Evolutionary conservation across 768 basidiomycete genomes (phyloP).

Genomic region (Hydnomerulius pinastri): DNA sequence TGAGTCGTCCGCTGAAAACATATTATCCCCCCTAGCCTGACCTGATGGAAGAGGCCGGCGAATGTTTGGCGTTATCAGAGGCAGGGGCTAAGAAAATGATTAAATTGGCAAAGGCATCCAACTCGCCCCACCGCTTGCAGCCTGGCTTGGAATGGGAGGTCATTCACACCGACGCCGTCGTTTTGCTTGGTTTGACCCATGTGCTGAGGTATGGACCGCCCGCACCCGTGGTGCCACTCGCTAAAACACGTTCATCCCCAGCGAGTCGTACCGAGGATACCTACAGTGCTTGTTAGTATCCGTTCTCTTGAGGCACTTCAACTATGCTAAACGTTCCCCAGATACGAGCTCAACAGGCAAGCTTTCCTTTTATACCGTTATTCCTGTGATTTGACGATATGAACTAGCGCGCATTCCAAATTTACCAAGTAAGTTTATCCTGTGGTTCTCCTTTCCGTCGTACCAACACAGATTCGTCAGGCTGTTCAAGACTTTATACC

Average conservation of each 20-base stretch:
- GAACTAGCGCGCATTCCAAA: slow-evolving; percentile 61
- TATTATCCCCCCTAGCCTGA: slow-evolving; percentile 41
- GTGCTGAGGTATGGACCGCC: slow-evolving; percentile 56
- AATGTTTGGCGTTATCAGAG: slow-evolving; percentile 58
- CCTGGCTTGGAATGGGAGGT: slow-evolving; percentile 78
- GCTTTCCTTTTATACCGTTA: slow-evolving; percentile 10
- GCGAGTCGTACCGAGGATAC: slow-evolving; percentile 79
- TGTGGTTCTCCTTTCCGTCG: background rate
- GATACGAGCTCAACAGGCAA: slow-evolving; percentile 58
- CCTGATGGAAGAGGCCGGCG: slow-evolving; percentile 63
- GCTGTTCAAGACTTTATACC: slow-evolving; percentile 68
- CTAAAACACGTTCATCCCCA: slow-evolving; percentile 25
- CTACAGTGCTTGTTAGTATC: slow-evolving; percentile 68
- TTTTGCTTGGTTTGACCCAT: slow-evolving; percentile 69
- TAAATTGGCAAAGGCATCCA: slow-evolving; percentile 37
- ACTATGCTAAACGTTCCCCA: slow-evolving; percentile 20
- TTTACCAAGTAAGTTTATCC: slow-evolving; percentile 59
- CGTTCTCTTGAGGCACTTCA: background rate
- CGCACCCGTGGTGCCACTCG: slow-evolving; percentile 1
- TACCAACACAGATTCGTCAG: slow-evolving; percentile 33
- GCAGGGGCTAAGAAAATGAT: slow-evolving; percentile 58
- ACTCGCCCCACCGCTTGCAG: slow-evolving; percentile 44
- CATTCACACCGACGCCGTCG: slow-evolving; percentile 68
- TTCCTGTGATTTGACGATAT: slow-evolving; percentile 16
- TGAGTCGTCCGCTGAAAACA: background rate